Conservation (phyloP, 257 asterid species). For the Solanum chilense region DNA sequence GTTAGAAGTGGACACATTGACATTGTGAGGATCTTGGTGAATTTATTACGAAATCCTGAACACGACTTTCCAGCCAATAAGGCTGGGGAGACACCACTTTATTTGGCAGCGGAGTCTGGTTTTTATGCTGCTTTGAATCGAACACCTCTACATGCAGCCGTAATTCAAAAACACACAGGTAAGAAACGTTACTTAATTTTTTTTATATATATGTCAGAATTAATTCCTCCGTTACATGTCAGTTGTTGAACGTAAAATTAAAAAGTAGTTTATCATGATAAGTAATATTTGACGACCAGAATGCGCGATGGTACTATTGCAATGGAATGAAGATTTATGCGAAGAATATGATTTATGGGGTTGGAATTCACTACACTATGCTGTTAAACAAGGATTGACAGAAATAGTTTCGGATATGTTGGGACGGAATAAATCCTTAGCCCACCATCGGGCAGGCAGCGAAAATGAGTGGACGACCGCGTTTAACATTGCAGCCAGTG, state of each 20-base stretch:
- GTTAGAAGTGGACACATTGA: background rate
- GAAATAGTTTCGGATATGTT: background rate
- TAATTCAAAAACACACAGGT: too few species aligned
- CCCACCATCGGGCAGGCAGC: background rate
- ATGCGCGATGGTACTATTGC: background rate
- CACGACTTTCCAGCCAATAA: background rate
- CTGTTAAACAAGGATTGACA: background rate
- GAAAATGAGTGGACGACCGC: background rate
- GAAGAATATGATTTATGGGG: background rate
- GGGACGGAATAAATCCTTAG: background rate
- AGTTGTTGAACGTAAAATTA: too few species aligned
- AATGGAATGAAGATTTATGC: background rate
- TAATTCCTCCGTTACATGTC: too few species aligned
- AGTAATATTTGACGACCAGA: background rate
- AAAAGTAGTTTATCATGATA: too few species aligned
- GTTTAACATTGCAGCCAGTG: background rate
- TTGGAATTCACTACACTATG: background rate
- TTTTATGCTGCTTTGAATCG: background rate
- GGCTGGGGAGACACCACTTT: background rate
- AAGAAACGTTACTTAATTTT: too few species aligned
- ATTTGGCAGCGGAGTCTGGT: background rate
- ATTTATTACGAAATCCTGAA: background rate
- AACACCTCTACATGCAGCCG: background rate
- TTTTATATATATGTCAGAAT: too few species aligned
- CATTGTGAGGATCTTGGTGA: background rate